These are phyloP conservation scores for Trypanosoma avium DNA, from an alignment of 208 protist genomes.

Conservation along the genomic window DNA sequence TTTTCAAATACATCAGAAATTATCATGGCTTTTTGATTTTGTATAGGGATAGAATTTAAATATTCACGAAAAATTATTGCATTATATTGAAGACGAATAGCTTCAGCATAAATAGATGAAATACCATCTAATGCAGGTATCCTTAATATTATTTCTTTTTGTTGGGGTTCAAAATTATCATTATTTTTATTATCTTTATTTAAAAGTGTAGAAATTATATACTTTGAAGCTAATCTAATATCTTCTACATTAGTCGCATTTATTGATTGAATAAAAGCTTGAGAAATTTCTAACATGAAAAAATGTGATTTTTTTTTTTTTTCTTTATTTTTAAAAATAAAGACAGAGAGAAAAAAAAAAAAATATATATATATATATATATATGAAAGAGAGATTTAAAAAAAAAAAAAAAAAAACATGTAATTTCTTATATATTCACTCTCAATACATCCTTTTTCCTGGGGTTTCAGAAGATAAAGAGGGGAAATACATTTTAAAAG, in stretches of 20 bases:
- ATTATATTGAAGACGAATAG: not conserved
- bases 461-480: no score
- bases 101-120: not conserved
- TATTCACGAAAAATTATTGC: not conserved
- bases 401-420: not conserved
- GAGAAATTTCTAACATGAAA: not conserved
- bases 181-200: not conserved
- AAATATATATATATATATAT: not conserved
- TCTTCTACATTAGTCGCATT: not conserved
- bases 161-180: not conserved
- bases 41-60: not conserved
- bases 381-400: not conserved
- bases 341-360: not conserved
- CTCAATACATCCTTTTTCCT: no score
- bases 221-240: not conserved
- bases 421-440: constrained; percentile 42
- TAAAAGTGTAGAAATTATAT: not conserved
- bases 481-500: no score
- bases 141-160: not conserved
- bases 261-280: not conserved
- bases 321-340: not conserved
- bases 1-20: not conserved
- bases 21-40: not conserved
- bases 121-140: not conserved
- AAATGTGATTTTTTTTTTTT: not conserved